Conservation (phyloP, 805 yeast genomes). For the Jamesozyma piceae region DNA sequence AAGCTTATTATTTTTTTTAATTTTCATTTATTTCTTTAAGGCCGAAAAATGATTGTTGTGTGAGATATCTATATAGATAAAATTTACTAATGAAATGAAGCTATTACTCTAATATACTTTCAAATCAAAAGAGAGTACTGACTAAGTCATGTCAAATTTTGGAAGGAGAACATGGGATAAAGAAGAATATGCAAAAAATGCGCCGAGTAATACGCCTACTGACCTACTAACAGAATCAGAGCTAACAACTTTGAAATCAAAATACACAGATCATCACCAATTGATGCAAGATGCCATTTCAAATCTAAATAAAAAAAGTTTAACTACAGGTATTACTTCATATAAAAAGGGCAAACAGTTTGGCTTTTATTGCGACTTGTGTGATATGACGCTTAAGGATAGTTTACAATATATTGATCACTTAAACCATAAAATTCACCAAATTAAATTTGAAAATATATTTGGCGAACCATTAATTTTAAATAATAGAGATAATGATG, state of each 20-base stretch:
- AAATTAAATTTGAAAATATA: conserved; percentile 32
- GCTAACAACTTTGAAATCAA: conserved; percentile 9
- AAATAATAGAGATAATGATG: conserved; percentile 30
- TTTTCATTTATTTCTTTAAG: too few relatives aligned
- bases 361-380: conserved; percentile 77
- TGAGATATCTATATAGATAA: too few relatives aligned
- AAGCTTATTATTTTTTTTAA: too few relatives aligned
- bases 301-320: conserved; percentile 29
- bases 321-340: conserved; percentile 24
- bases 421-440: conserved; percentile 65
- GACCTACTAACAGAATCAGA: conserved; percentile 16
- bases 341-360: conserved; percentile 48
- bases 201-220: conserved; percentile 24
- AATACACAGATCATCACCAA: conserved; percentile 19
- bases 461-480: conserved; percentile 26
- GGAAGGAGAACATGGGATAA: conserved; percentile 72
- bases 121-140: too few relatives aligned
- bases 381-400: conserved; percentile 76
- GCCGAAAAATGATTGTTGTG: too few relatives aligned
- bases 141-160: conserved; percentile 30
- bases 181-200: conserved; percentile 43
- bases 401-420: conserved; percentile 76
- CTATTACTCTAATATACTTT: too few relatives aligned
- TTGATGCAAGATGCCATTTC: conserved; percentile 21
- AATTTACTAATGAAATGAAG: too few relatives aligned